A percentile compares a stretch with the other conserved stretches of the same genome.
phyloP scores from a whole-genome alignment of 768 basidiomycete genomes.

The Thelephora ganbajun region DNA sequence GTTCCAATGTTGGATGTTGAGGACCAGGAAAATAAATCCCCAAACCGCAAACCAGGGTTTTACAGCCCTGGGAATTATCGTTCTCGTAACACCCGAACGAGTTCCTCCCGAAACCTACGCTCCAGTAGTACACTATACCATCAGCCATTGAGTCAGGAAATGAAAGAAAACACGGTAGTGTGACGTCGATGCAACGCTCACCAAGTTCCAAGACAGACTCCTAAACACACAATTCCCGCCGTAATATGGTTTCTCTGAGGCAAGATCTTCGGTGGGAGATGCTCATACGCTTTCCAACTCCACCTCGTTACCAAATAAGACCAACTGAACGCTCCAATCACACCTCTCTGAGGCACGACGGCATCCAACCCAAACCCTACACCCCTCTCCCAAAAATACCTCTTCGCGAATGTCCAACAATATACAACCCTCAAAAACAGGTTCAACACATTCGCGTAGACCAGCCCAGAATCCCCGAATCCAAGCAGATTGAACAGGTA shows the following conservation, averaged over 20 bases:
- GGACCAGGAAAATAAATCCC: no score
- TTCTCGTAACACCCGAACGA: background rate
- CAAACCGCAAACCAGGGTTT: no score
- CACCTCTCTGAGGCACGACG: constrained; percentile 13
- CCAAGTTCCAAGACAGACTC: constrained; percentile 14
- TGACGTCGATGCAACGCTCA: constrained; percentile 5
- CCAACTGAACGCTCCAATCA: constrained; percentile 13
- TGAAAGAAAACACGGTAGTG: background rate
- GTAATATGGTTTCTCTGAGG: constrained; percentile 15
- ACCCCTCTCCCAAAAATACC: constrained; percentile 27
- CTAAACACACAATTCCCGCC: constrained; percentile 11
- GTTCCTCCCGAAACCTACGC: background rate
- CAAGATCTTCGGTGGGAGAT: constrained; percentile 9
- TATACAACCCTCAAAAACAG: constrained; percentile 50
- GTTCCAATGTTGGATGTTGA: no score
- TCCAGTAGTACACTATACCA: background rate
- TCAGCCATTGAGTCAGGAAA: background rate
- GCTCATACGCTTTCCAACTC: constrained; percentile 10
- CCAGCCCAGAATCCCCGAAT: constrained; percentile 53
- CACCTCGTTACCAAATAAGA: constrained; percentile 13
- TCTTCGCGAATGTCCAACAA: constrained; percentile 32
- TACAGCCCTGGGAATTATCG: background rate
- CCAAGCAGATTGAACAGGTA: constrained; percentile 29
- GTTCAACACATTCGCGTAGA: constrained; percentile 66
- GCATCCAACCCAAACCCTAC: constrained; percentile 10